Evolutionary conservation across 345 rosid species (phyloP).

Genomic region (Bruguiera parviflora): DNA sequence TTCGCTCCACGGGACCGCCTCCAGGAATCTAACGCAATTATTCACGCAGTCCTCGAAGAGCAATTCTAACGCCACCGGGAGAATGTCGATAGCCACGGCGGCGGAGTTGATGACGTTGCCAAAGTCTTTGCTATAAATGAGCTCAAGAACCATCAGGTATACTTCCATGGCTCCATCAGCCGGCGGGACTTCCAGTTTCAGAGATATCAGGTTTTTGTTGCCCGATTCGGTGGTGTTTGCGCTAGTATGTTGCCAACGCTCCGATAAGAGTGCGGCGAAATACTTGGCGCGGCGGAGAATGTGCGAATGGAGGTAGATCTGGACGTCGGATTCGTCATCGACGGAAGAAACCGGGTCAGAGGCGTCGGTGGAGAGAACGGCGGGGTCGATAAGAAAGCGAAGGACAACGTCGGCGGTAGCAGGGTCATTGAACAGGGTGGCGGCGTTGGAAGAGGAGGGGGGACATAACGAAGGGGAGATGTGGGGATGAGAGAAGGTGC

Average conservation of each 20-base stretch:
- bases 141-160: constrained; percentile 42
- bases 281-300: constrained; percentile 55
- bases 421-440: constrained; percentile 37
- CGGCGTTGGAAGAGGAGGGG: constrained; percentile 1
- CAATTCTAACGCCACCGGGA: constrained; percentile 54
- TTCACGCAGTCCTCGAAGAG: constrained; percentile 60
- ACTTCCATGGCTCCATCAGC: constrained; percentile 30
- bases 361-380: constrained; percentile 15
- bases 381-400: constrained; percentile 30
- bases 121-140: constrained; percentile 52
- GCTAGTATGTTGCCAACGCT: constrained; percentile 42
- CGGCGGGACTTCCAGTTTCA: constrained; percentile 31
- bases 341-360: constrained; percentile 8
- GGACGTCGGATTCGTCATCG: constrained; percentile 26
- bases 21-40: constrained; percentile 46
- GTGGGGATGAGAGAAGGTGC: constrained; percentile 29
- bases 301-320: constrained; percentile 57
- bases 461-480: not conserved
- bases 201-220: constrained; percentile 5
- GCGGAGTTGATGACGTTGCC: constrained; percentile 32
- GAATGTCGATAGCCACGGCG: constrained; percentile 49
- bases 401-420: constrained; percentile 51
- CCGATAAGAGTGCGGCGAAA: constrained; percentile 59
- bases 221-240: constrained; percentile 1
- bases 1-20: constrained; percentile 72